Percentiles rank a stretch among this genome's conserved stretches.
Conservation (phyloP, 2,329 filamentous ascomycete genomes). For the Gliomastix tumulicola region DNA sequence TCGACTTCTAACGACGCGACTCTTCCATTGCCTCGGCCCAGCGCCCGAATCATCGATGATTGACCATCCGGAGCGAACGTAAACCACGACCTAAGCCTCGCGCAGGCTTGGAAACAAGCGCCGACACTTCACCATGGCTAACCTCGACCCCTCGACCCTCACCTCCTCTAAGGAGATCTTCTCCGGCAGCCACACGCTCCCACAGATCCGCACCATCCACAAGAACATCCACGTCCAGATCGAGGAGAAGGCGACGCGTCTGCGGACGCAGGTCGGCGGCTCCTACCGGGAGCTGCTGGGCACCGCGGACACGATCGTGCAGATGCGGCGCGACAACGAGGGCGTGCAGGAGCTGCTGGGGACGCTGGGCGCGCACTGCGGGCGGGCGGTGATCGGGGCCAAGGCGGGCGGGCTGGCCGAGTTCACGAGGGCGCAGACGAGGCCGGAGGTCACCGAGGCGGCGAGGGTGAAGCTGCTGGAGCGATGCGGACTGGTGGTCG, state of each 20-base stretch:
- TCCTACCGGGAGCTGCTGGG: constrained; percentile 84
- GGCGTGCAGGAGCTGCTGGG: constrained; percentile 64
- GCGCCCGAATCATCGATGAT: no score
- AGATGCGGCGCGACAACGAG: constrained; percentile 76
- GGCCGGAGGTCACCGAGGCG: constrained; percentile 17
- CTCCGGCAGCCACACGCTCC: constrained; percentile 48
- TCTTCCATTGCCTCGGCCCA: no score
- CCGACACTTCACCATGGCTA: constrained; percentile 28
- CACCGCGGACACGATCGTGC: constrained; percentile 88
- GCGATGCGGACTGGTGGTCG: constrained; percentile 41
- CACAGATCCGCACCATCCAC: constrained; percentile 58
- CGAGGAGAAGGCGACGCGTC: constrained; percentile 54
- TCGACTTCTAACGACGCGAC: no score
- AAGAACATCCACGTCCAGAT: constrained; percentile 50
- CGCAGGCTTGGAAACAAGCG: neutral
- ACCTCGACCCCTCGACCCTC: constrained; percentile 38
- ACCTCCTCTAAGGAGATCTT: constrained; percentile 49
- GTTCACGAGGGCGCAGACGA: constrained; percentile 28
- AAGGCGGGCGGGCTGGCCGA: constrained; percentile 52
- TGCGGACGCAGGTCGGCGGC: constrained; percentile 57
- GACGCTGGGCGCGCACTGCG: constrained; percentile 70
- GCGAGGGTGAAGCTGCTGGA: constrained; percentile 44
- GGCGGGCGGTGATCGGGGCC: constrained; percentile 59
- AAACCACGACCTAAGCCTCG: neutral
- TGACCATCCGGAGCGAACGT: no score